phyloP scores from a whole-genome alignment of 1,284 basidiomycete genomes.

The Cutaneotrichosporon arboriforme region DNA sequence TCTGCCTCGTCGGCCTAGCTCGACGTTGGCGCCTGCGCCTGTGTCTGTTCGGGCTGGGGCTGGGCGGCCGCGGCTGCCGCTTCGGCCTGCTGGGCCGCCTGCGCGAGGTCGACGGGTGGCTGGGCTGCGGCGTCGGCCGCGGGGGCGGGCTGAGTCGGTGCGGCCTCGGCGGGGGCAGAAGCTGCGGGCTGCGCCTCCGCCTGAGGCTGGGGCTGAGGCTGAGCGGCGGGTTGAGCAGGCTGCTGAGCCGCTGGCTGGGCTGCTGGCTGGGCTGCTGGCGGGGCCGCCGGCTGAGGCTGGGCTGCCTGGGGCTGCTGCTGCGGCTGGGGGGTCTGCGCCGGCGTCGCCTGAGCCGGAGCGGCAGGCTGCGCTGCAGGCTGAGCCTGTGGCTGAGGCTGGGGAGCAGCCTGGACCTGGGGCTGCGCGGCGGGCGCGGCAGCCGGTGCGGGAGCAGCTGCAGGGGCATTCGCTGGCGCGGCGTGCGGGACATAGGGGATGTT shows the following conservation, averaged over 20 bases:
- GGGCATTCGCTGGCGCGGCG: not conserved
- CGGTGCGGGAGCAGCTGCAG: slow-evolving; percentile 1
- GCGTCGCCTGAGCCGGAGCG: not conserved
- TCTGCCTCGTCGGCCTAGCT: not conserved
- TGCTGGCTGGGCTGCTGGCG: not conserved
- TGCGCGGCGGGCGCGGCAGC: slow-evolving; percentile 2
- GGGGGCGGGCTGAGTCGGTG: not conserved
- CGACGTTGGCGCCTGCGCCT: not conserved
- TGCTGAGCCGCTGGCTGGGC: slow-evolving; percentile 21
- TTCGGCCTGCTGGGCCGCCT: not conserved
- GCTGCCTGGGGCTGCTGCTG: not conserved
- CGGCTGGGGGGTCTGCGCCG: not conserved
- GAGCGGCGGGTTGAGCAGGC: not conserved
- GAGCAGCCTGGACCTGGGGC: not conserved
- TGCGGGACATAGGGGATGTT: slow-evolving; percentile 17
- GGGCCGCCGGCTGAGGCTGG: not conserved
- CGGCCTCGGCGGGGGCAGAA: not conserved
- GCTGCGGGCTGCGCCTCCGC: not conserved
- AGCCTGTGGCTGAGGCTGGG: not conserved
- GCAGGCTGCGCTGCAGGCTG: not conserved
- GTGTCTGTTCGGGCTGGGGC: not conserved
- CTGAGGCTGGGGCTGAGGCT: slow-evolving; percentile 1
- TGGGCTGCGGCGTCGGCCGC: not conserved
- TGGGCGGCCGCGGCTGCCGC: not conserved
- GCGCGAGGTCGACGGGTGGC: not conserved